Evolutionary conservation across 495 filamentous ascomycete genomes (phyloP), one percentile per base, ranked within the genome.

Genomic region (Parathielavia appendiculata): DNA sequence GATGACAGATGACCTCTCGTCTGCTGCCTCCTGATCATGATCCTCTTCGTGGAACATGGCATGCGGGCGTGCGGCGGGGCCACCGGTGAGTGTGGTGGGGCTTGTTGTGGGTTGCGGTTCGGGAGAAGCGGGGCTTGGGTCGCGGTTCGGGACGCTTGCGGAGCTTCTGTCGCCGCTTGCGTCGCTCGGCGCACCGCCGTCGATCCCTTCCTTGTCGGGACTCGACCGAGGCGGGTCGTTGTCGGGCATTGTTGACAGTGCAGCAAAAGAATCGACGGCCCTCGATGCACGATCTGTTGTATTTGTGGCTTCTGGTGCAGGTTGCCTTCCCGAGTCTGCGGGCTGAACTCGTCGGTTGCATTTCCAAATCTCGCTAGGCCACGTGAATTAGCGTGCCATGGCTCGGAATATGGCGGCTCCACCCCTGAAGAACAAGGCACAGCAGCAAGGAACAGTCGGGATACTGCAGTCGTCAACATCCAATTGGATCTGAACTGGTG

Each of bases 1-100:
- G 51, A 69, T 66, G 61, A 59, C 49, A 19, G 43, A 16, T 6
- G 26, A 6, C 26, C 26, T 30, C 5, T 54, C 5, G 2, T 44
- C 34, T 22, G 30, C 9, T 50, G 32, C 23, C 47, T 35, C 26
- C 1, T 4, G 38, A 0, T 17, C 36, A 32, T 43, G 36, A 13
- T 32, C 38, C 9, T 6, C 22, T 8, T 52, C 38, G 35, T 17
- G 51, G 51, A 32, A 16, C 14, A 23, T 20, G 17, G 35, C 35
- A 39, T 51, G 34, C 35, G 49, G 49, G 35, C 34, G 38, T 34
- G 47, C 30, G 47, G 47, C 47, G 16, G 47, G 30, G 36, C 20
- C 26, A 30, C 26, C 26, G 26, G 26, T 51, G 11, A 17, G 49
- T 38, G 50, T 53, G 50, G 26, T 53, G 50, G 50, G 38, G 35